Conservation (phyloP, 1,284 basidiomycete species). For the Blastosporella zonata region DNA sequence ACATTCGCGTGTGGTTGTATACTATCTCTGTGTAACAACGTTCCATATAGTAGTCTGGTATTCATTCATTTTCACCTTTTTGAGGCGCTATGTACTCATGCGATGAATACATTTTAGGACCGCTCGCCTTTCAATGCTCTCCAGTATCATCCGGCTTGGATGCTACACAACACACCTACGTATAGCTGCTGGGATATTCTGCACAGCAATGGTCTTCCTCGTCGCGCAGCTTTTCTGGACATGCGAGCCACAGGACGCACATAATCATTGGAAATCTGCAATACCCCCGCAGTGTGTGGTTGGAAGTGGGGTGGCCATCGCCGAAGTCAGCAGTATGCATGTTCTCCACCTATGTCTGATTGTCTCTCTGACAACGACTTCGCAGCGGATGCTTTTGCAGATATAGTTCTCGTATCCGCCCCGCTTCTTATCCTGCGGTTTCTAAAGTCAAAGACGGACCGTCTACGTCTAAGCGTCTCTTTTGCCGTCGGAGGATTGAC, state of each 20-base stretch:
- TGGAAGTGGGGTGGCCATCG: slow-evolving; percentile 3
- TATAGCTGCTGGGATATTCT: not conserved
- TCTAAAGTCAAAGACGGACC: slow-evolving; percentile 1
- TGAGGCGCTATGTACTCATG: not conserved
- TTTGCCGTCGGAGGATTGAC: slow-evolving; percentile 7
- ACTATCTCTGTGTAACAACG: slow-evolving; percentile 5
- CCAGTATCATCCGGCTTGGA: slow-evolving; percentile 9
- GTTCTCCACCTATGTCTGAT: not conserved
- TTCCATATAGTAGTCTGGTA: slow-evolving; percentile 10
- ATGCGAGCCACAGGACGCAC: slow-evolving; percentile 7
- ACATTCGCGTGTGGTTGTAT: slow-evolving; percentile 5
- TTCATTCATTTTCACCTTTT: too few species aligned
- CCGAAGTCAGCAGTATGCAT: slow-evolving; percentile 5
- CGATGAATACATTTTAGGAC: not conserved
- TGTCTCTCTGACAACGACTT: not conserved
- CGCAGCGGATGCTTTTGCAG: slow-evolving; percentile 13
- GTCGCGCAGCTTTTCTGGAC: slow-evolving; percentile 11
- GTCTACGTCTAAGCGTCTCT: slow-evolving; percentile 1
- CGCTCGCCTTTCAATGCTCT: slow-evolving; percentile 8
- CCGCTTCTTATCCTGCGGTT: slow-evolving; percentile 4
- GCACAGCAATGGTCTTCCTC: not conserved
- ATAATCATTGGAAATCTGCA: slow-evolving; percentile 10
- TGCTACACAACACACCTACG: slow-evolving; percentile 1
- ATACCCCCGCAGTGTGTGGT: slow-evolving; percentile 8
- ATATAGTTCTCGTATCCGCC: slow-evolving; percentile 1